Conservation (phyloP, 768 basidiomycete genomes). For the Sutorius australiensis region DNA sequence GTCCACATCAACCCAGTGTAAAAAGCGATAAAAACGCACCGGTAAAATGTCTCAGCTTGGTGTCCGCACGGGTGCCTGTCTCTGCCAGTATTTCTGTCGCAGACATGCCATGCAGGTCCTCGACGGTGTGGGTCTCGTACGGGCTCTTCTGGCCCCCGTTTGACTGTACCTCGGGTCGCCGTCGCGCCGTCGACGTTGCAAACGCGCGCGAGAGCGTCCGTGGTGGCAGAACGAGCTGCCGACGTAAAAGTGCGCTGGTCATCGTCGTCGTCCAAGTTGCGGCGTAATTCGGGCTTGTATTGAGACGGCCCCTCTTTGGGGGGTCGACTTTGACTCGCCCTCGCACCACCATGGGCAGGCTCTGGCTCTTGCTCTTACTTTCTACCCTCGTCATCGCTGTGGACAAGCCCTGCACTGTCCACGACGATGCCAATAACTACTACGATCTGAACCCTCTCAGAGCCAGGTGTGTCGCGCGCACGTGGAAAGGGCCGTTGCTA, state of each 20-base stretch:
- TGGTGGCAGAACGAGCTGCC: slow-evolving; percentile 43
- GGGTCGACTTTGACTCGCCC: slow-evolving; percentile 20
- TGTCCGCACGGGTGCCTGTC: slow-evolving; percentile 63
- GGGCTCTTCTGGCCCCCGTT: slow-evolving; percentile 39
- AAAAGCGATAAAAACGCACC: slow-evolving; percentile 44
- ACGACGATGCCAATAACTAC: slow-evolving; percentile 46
- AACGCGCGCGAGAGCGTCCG: slow-evolving; percentile 25
- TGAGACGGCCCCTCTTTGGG: slow-evolving; percentile 17
- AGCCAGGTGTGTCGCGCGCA: slow-evolving; percentile 43
- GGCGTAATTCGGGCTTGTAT: slow-evolving; percentile 26
- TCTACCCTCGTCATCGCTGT: slow-evolving; percentile 20
- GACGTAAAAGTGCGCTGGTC: slow-evolving; percentile 65
- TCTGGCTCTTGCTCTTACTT: slow-evolving; percentile 3
- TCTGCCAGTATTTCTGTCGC: slow-evolving; percentile 80
- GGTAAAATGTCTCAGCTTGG: slow-evolving; percentile 90
- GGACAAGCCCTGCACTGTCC: slow-evolving; percentile 61
- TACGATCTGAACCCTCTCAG: slow-evolving; percentile 66
- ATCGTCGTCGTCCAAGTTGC: slow-evolving; percentile 39
- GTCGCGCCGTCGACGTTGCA: slow-evolving; percentile 22
- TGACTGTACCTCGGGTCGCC: slow-evolving; percentile 24
- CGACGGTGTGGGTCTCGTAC: slow-evolving; percentile 70
- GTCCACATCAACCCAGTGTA: slow-evolving; percentile 5
- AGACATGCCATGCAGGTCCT: slow-evolving; percentile 78
- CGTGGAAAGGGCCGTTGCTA: background rate
- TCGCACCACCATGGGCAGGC: slow-evolving; percentile 1